Evolutionary conservation across 352 stramenopile genomes (phyloP).

Genomic region (Phytophthora constricta): DNA sequence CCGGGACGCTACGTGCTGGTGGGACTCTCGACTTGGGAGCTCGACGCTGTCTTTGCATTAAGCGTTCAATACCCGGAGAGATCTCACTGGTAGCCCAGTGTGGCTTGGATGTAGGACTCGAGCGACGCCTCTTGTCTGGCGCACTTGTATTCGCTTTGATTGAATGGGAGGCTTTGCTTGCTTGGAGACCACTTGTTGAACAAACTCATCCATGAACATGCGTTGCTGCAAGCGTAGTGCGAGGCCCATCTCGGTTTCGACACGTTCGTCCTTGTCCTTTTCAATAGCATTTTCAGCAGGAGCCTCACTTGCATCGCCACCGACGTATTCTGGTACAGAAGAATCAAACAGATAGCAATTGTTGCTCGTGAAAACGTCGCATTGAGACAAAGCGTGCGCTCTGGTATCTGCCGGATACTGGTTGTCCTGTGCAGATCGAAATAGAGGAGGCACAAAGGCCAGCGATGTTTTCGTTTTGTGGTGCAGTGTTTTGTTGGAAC

Average conservation of each 20-base stretch:
- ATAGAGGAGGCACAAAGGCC: slow-evolving; percentile 21
- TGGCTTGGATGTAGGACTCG: slow-evolving; percentile 8
- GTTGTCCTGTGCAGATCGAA: slow-evolving; percentile 2
- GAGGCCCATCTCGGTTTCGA: slow-evolving; percentile 27
- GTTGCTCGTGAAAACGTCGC: background rate
- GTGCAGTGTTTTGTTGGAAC: background rate
- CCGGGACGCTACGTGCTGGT: slow-evolving; percentile 10
- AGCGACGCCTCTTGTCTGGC: background rate
- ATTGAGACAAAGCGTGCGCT: slow-evolving; percentile 19
- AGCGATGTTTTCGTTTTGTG: slow-evolving; percentile 35
- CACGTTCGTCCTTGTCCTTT: slow-evolving; percentile 11
- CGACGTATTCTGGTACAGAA: slow-evolving; percentile 9
- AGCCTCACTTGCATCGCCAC: slow-evolving; percentile 20
- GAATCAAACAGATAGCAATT: slow-evolving; percentile 1
- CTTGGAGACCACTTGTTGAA: slow-evolving; percentile 52
- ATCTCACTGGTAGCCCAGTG: slow-evolving; percentile 31
- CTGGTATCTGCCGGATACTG: background rate
- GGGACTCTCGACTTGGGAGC: slow-evolving; percentile 7
- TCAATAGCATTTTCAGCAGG: slow-evolving; percentile 7
- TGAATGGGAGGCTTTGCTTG: slow-evolving; percentile 20
- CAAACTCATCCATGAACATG: slow-evolving; percentile 61
- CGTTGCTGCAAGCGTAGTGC: slow-evolving; percentile 60
- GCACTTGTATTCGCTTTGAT: slow-evolving; percentile 3
- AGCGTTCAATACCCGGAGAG: slow-evolving; percentile 33
- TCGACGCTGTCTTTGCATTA: slow-evolving; percentile 35